Percentiles rank a stretch among this genome's conserved stretches.
Conservation (phyloP, 1,284 basidiomycete genomes). For the Sporisorium graminicola region DNA sequence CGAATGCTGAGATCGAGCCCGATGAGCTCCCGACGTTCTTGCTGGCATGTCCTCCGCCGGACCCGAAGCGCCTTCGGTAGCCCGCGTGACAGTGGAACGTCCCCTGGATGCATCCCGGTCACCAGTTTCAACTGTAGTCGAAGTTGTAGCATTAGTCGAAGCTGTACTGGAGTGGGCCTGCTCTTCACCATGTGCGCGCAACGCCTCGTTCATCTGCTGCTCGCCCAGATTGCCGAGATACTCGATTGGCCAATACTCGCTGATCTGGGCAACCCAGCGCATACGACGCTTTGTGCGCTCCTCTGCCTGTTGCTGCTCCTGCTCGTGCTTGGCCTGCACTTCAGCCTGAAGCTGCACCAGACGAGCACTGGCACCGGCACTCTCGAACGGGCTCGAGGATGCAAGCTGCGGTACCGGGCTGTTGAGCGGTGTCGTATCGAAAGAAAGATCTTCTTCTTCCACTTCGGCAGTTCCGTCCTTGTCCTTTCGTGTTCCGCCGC, state of each 20-base stretch:
- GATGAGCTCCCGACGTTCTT: neutral
- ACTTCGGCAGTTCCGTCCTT: slow-evolving; percentile 45
- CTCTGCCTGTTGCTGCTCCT: slow-evolving; percentile 31
- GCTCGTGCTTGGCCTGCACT: slow-evolving; percentile 26
- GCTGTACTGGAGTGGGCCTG: neutral
- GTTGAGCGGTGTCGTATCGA: slow-evolving; percentile 75
- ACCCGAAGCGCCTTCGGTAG: neutral
- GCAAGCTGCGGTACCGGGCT: slow-evolving; percentile 78
- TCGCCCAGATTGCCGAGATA: slow-evolving; percentile 79
- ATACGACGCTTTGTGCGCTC: slow-evolving; percentile 64
- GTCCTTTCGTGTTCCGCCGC: neutral
- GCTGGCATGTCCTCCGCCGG: neutral
- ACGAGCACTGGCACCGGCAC: slow-evolving; percentile 1
- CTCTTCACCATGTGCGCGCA: slow-evolving; percentile 45
- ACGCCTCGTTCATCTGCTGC: slow-evolving; percentile 76
- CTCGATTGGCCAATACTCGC: slow-evolving; percentile 87
- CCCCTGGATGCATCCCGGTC: slow-evolving; percentile 3
- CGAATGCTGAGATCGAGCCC: slow-evolving; percentile 57
- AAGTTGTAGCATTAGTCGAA: neutral
- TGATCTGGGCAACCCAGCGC: slow-evolving; percentile 71
- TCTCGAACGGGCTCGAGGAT: slow-evolving; percentile 36
- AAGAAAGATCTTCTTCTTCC: slow-evolving; percentile 60
- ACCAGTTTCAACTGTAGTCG: neutral
- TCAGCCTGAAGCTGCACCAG: slow-evolving; percentile 21
- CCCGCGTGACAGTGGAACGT: slow-evolving; percentile 11